Conservation (phyloP, 2,329 filamentous ascomycete species). For the Cladobotryum protrusum region DNA sequence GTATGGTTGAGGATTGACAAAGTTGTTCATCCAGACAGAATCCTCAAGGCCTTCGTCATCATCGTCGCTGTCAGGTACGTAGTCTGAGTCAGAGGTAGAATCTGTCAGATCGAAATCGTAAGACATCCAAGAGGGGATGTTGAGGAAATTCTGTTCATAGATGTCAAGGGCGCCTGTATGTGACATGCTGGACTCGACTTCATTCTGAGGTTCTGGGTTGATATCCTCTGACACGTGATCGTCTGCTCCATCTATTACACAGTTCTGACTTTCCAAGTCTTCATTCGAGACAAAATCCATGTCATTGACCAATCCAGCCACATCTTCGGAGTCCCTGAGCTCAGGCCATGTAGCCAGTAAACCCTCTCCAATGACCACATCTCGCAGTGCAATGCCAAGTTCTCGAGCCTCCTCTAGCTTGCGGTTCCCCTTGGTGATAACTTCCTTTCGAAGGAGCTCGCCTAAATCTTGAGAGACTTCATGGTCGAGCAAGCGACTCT, state of each 20-base stretch:
- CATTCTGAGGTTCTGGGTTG: too few relatives aligned
- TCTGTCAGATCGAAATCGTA: neutral
- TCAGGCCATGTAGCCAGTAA: slow-evolving; percentile 25
- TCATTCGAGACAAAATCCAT: neutral
- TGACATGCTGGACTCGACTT: neutral
- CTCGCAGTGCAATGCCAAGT: slow-evolving; percentile 15
- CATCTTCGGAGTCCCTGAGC: neutral
- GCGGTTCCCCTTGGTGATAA: slow-evolving; percentile 22
- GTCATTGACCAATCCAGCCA: neutral
- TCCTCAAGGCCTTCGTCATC: slow-evolving; percentile 6
- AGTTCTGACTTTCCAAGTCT: neutral
- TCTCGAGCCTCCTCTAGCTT: slow-evolving; percentile 20
- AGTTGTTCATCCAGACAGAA: slow-evolving; percentile 16
- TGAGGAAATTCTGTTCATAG: neutral
- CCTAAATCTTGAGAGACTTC: slow-evolving; percentile 17
- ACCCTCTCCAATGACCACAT: slow-evolving; percentile 20
- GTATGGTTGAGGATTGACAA: slow-evolving; percentile 14
- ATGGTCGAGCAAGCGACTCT: slow-evolving; percentile 16
- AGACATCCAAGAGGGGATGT: neutral
- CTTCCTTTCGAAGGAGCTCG: slow-evolving; percentile 12
- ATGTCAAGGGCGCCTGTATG: neutral
- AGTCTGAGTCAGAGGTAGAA: slow-evolving; percentile 2
- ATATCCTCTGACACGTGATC: too few relatives aligned
- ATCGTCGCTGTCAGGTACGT: neutral
- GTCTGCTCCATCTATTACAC: neutral